phyloP scores from a whole-genome alignment of 306 rosid species.

The Purshia tridentata region DNA sequence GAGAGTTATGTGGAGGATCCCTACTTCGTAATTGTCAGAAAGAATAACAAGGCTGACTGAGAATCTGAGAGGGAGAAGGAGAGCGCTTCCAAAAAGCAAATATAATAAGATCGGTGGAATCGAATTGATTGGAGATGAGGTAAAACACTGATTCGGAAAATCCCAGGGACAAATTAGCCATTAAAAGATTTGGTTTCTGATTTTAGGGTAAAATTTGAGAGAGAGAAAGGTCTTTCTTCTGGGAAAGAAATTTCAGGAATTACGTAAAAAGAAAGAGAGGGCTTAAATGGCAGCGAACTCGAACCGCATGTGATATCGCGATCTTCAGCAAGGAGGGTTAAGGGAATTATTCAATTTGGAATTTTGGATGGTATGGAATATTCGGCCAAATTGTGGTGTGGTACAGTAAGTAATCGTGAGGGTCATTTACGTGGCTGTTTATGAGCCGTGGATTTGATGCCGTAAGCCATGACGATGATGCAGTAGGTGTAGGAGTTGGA shows the following conservation, averaged over 20 bases:
- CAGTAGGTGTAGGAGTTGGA: too few species aligned
- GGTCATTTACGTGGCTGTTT: conserved; percentile 34
- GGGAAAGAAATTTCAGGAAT: neutral
- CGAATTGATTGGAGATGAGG: conserved; percentile 35
- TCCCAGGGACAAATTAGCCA: conserved; percentile 58
- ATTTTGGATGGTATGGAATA: conserved; percentile 33
- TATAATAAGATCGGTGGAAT: conserved; percentile 37
- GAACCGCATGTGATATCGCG: neutral
- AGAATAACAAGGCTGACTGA: conserved; percentile 39
- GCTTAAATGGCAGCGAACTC: neutral
- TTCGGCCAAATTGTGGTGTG: conserved; percentile 23
- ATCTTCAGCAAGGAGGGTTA: neutral
- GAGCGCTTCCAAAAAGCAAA: conserved; percentile 21
- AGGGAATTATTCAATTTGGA: conserved; percentile 24
- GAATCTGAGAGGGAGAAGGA: conserved; percentile 36
- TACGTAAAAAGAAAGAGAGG: neutral
- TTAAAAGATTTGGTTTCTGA: conserved; percentile 30
- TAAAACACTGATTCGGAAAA: conserved; percentile 27
- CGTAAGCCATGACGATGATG: too few species aligned
- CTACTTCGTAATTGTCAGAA: conserved; percentile 25
- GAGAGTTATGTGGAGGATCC: conserved; percentile 27
- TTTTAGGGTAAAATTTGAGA: neutral
- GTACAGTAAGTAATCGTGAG: neutral
- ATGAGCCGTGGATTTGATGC: neutral
- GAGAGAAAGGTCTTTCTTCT: neutral